These are phyloP conservation scores for Neurospora sp. DNA, from an alignment of 495 filamentous ascomycete species.

Conservation along the genomic window DNA sequence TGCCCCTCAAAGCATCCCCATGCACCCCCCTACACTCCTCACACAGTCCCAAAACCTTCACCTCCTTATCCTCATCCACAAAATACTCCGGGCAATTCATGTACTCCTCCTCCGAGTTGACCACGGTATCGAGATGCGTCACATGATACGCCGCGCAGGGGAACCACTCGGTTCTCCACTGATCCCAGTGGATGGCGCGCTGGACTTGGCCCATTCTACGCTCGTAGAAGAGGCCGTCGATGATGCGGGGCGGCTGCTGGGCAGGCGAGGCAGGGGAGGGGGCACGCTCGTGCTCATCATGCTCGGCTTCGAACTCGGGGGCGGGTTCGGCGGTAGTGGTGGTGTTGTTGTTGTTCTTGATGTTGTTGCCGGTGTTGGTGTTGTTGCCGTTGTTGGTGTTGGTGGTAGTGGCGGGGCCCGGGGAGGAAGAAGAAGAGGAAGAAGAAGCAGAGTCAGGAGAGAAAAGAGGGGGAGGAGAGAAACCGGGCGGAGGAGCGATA, in stretches of 20 bases:
- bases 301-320: not conserved
- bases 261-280: not conserved
- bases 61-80: not conserved
- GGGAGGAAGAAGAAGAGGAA: not conserved
- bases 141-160: not conserved
- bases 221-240: not conserved
- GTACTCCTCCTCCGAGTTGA: not conserved
- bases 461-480: not conserved
- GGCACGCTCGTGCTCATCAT: not conserved
- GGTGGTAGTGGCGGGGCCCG: rapidly evolving
- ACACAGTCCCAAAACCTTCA: not conserved
- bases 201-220: not conserved
- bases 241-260: not conserved
- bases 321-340: not conserved
- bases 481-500: not conserved
- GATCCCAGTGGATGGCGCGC: not conserved
- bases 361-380: not conserved
- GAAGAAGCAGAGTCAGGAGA: not conserved
- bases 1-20: not conserved
- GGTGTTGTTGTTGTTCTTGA: no score
- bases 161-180: not conserved
- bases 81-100: not conserved
- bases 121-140: not conserved
- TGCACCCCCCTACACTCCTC: not conserved
- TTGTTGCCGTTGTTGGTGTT: not conserved